These are phyloP conservation scores for Ilex aquifolium DNA, from an alignment of 257 asterid species.

Conservation along the genomic window DNA sequence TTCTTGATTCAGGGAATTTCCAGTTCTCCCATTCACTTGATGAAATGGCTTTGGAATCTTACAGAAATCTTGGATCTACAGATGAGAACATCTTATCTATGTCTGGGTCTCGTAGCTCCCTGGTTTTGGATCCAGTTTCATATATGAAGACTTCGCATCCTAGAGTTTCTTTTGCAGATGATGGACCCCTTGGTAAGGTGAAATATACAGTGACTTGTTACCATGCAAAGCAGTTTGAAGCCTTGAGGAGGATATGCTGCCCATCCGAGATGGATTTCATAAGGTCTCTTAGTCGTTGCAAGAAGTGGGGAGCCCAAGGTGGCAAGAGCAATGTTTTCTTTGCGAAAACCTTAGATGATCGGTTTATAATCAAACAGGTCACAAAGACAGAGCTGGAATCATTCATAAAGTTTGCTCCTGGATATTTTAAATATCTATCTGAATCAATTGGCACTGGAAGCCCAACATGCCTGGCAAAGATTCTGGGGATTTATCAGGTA, in stretches of 20 bases:
- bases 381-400: conserved; percentile 10
- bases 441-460: conserved; percentile 4
- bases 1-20: conserved; percentile 40
- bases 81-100: conserved; percentile 62
- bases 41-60: conserved; percentile 58
- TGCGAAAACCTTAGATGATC: conserved; percentile 17
- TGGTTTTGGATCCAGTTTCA: background rate
- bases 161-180: conserved; percentile 5
- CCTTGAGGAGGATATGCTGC: conserved; percentile 10
- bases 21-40: conserved; percentile 57
- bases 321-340: conserved; percentile 20
- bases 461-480: conserved; percentile 1
- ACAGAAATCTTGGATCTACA: conserved; percentile 50
- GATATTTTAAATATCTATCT: conserved; percentile 4
- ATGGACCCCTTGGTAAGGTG: conserved; percentile 5
- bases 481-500: conserved; percentile 11
- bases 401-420: conserved; percentile 10
- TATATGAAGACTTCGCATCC: conserved; percentile 6
- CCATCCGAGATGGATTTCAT: conserved; percentile 14
- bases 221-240: conserved; percentile 7
- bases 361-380: conserved; percentile 19
- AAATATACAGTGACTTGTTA: conserved; percentile 2
- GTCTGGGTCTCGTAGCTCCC: conserved; percentile 46
- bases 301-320: conserved; percentile 22
- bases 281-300: conserved; percentile 20